Evolutionary conservation across 352 stramenopile species (phyloP), one percentile per base, ranked within the genome.

Genomic region (Phytopythium mirpurense): DNA sequence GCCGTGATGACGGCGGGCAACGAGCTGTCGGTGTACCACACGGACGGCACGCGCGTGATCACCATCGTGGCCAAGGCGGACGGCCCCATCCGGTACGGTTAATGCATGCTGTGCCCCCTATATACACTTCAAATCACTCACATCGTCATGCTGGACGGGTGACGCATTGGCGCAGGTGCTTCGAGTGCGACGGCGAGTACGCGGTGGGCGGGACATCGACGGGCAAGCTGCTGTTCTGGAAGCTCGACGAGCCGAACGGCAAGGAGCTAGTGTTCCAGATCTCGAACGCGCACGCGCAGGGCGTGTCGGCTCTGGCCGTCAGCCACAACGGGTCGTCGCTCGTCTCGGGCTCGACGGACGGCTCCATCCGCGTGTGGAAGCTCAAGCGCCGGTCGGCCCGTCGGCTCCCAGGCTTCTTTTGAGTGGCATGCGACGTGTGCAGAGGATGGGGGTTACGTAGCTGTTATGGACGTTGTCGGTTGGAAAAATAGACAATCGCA

Each of bases 121-220:
- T 2, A n/a, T 48, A 6, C 40, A 47, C 29, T n/a, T n/a, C 9
- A 40, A 32, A 11, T 12, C n/a, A 1, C 40, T 16, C 11, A 41
- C 16, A 11, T 59, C 19, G 36, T 5, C 15, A 34, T 3, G 5
- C 35, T 93, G 83, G 83, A 80, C n/a, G n/a, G 27, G 38, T 35
- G n/a, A n/a, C n/a, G n/a, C n/a, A n/a, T n/a, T n/a, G n/a, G n/a
- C n/a, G n/a, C 36, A 78, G 71, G 19, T 86, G 78, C 41, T 86
- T 92, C 32, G 78, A 88, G 24, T 89, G 75, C 19, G 77, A 92
- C 51, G 82, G 82, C 5, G 70, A 74, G 36, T 90, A 80, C 37
- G 82, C 78, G 2, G 70, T 92, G 3, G 81, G 78, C 5, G 77
- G 82, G 18, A 88, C 77, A 5, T 81, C 75, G 1, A 72, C 71